Evolutionary conservation across 2,329 filamentous ascomycete genomes (phyloP), one percentile per base, ranked within the genome.

Genomic region (Stagonosporopsis vannaccii): DNA sequence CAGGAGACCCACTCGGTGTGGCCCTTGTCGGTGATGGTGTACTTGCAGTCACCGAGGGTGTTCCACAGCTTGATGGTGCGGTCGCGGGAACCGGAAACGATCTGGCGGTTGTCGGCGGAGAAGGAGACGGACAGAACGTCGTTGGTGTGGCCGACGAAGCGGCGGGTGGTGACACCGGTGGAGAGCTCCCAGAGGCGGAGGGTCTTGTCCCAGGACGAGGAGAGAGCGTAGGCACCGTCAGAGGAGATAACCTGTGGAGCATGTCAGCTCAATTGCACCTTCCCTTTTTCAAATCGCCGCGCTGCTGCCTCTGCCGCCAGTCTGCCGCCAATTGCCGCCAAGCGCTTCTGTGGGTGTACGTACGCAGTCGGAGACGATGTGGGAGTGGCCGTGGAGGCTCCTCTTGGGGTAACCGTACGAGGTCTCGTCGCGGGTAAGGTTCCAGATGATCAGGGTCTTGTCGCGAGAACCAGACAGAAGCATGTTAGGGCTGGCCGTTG

Each of bases 331-430:
- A 70, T 67, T 69, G 66, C 65, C 60, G 54, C 39, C 43, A 37
- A 49, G 49, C 57, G 69, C 32, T 28, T 19, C 8, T 42, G 17
- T 23, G 58, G 54, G 46, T 55, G 56, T 60, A 90, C 91, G 76
- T 95, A 96, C 95, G 85, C 95, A 98, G 90, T 99, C 95, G 81
- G 95, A 98, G 80, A 99, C 93, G 81, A 99, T 99, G 90, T 99
- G 95, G 68, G 93, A 97, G 88, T 99, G 95, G 78, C 95, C 95
- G 85, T 96, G 90, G 73, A 99, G 92, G 79, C 92, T 96, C 84
- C 95, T 90, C 89, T 99, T 98, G 79, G 95, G 95, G 87, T 97
- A 97, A 76, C 95, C 95, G 87, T 98, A 99, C 79, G 91, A 90
- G 80, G 89, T 88, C 85, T 98, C 95, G 82, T 98, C 93, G 83